Evolutionary conservation across 2,329 filamentous ascomycete genomes (phyloP).

Genomic region (Fusarium sp.): DNA sequence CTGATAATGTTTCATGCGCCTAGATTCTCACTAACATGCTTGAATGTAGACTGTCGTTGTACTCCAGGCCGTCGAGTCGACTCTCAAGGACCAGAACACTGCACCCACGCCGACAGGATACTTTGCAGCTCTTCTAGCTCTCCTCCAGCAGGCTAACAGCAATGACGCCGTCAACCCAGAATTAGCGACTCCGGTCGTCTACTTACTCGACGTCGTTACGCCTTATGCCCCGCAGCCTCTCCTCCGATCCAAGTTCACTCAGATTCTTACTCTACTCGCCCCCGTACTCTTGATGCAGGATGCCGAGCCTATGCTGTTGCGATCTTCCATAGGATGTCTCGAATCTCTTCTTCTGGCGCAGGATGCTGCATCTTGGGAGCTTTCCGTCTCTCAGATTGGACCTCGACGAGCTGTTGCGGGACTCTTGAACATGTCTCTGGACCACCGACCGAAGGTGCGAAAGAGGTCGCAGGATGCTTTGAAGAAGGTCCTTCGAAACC

Average conservation of each 20-base stretch:
- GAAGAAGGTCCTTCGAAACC: constrained; percentile 84
- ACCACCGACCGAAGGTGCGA: constrained; percentile 92
- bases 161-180: constrained; percentile 83
- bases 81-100: constrained; percentile 88
- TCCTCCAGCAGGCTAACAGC: constrained; percentile 83
- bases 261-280: constrained; percentile 89
- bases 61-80: constrained; percentile 92
- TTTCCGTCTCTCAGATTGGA: constrained; percentile 85
- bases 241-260: constrained; percentile 93
- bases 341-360: constrained; percentile 93
- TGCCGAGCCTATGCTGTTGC: constrained; percentile 87
- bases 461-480: constrained; percentile 94
- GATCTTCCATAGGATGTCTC: constrained; percentile 91
- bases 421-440: constrained; percentile 86
- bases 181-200: constrained; percentile 88
- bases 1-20: not conserved
- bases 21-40: constrained; percentile 23
- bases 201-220: constrained; percentile 93
- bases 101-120: constrained; percentile 90
- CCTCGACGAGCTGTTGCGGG: constrained; percentile 90
- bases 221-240: constrained; percentile 87
- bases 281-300: constrained; percentile 85
- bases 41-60: constrained; percentile 81
- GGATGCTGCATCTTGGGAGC: constrained; percentile 88
- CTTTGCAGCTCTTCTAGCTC: constrained; percentile 92